Conservation (phyloP, 257 asterid genomes). For the Nicotiana knightiana region DNA sequence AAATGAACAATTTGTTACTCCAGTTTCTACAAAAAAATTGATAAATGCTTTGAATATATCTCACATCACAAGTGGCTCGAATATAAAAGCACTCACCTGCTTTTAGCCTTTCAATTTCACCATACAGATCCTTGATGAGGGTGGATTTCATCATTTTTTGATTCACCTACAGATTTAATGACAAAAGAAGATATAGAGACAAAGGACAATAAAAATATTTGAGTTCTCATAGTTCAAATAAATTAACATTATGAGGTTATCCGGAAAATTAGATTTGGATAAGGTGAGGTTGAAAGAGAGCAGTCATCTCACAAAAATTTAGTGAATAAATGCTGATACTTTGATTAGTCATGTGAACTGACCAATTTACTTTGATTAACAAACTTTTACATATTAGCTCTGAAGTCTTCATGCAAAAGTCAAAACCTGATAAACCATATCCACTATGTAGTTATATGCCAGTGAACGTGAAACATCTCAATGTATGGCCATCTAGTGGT, state of each 20-base stretch:
- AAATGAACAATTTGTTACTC: background rate
- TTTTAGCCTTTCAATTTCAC: conserved; percentile 5
- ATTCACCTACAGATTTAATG: conserved; percentile 46
- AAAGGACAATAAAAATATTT: background rate
- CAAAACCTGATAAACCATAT: background rate
- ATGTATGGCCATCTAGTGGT: background rate
- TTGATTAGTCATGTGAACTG: background rate
- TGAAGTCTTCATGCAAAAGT: background rate
- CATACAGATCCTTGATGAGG: background rate
- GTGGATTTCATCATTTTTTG: conserved; percentile 55
- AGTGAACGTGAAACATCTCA: background rate
- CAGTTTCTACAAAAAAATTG: no score
- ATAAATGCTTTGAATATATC: background rate
- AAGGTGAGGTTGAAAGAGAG: background rate
- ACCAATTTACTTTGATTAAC: background rate
- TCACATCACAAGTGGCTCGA: conserved; percentile 41
- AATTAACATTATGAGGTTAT: background rate
- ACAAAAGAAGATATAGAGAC: background rate
- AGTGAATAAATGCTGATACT: background rate
- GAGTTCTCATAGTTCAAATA: background rate
- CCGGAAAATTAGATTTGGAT: background rate
- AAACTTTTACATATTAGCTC: background rate
- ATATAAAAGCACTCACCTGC: conserved; percentile 73
- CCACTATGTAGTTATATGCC: background rate
- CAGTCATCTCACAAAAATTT: background rate